A percentile compares a stretch with the other conserved stretches of the same genome.
These are phyloP conservation scores for Thermochaetoides thermophila DNA, from an alignment of 495 filamentous ascomycete genomes.

Conservation along the genomic window DNA sequence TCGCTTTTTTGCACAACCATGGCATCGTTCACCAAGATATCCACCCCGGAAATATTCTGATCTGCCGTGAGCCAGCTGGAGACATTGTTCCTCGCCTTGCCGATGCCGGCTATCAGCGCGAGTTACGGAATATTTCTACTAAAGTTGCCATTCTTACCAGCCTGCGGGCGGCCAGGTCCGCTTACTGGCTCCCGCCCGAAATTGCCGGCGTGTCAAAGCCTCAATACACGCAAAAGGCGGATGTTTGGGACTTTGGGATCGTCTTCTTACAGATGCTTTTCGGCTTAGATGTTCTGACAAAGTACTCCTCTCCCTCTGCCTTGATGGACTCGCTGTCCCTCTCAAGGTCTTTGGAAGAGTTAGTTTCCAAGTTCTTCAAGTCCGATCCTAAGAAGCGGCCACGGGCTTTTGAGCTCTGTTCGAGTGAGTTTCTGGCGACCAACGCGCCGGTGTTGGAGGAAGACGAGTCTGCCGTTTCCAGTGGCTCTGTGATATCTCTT, in stretches of 20 bases:
- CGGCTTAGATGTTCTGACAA: slow-evolving; percentile 57
- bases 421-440: slow-evolving; percentile 68
- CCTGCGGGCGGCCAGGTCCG: slow-evolving; percentile 49
- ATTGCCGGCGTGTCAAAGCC: slow-evolving; percentile 43
- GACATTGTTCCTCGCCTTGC: slow-evolving; percentile 50
- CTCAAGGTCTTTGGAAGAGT: slow-evolving; percentile 59
- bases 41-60: slow-evolving; percentile 59
- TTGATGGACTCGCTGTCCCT: slow-evolving; percentile 47
- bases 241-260: slow-evolving; percentile 89
- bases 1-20: slow-evolving; percentile 72
- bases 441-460: slow-evolving; percentile 40
- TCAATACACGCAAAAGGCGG: slow-evolving; percentile 60
- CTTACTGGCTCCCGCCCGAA: slow-evolving; percentile 76
- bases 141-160: slow-evolving; percentile 28
- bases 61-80: slow-evolving; percentile 44
- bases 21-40: slow-evolving; percentile 70
- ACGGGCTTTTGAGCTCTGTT: slow-evolving; percentile 76
- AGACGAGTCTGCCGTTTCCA: slow-evolving; percentile 18
- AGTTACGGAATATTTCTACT: slow-evolving; percentile 42
- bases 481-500: slow-evolving; percentile 25
- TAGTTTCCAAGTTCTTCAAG: slow-evolving; percentile 71
- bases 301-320: slow-evolving; percentile 62
- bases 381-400: slow-evolving; percentile 69
- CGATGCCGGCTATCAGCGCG: slow-evolving; percentile 51
- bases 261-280: slow-evolving; percentile 91